Base-by-base conservation (phyloP, 1,284 basidiomycete genomes). In the Fistulinella staudtii region DNA sequence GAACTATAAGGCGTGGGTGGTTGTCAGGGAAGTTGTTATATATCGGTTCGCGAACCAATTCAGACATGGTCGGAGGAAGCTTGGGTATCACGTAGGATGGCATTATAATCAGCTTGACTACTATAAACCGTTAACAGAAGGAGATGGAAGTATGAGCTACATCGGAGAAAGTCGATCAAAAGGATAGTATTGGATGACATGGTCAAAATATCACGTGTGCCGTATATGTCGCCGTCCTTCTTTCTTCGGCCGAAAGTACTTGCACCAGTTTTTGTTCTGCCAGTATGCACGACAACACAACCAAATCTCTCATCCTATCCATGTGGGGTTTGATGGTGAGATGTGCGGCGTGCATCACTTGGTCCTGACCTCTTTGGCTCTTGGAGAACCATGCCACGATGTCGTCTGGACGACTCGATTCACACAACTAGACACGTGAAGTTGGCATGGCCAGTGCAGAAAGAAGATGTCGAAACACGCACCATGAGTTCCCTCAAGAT, bases 201-300 rank as follows among this genome's bases (percentile, higher is more conserved):
- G 13, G 7, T 39, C 30, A 54, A 36, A 52, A 34, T 17, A 31
- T 25, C n/a, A 39, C 0, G n/a, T n/a, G n/a, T 10, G 21, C 8
- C 15, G 28, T 39, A 34, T 43, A 15, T 25, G 43, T 33, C 9
- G 41, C 7, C 9, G 24, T 24, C 21, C 18, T 40, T 36, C 23
- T 15, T 8, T 41, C 38, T 8, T 24, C 25, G 15, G 20, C 15
- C 9, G 37, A 20, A 14, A 27, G 22, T 4, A 33, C 25, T 17
- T 41, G 49, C 14, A 13, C 15, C 7, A 46, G 41, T 20, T 43
- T 53, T 11, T 53, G 42, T 18, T 39, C 55, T 11, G 39, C 55
- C 53, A 56, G 27, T 29, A 60, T 18, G 22, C 55, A 58, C 36
- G 55, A 51, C 22, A 60, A 31, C 6, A 60, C 58, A 30, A 60